These are phyloP conservation scores for Claviceps sp. DNA, from an alignment of 2,329 filamentous ascomycete species.

Conservation along the genomic window DNA sequence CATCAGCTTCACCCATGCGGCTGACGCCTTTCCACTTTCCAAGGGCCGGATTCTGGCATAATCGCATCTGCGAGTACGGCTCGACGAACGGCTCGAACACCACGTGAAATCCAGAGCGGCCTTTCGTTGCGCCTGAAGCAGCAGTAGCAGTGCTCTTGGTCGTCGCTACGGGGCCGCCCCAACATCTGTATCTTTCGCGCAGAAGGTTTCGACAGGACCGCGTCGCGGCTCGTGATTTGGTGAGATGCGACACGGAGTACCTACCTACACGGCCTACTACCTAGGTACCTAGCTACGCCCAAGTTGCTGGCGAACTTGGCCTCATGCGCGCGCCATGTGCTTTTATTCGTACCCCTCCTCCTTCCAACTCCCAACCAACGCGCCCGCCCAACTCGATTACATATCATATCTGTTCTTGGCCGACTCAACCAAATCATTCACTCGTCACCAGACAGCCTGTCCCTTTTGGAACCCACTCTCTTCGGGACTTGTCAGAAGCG, in stretches of 20 bases:
- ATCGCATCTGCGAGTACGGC: not conserved
- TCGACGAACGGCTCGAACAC: not conserved
- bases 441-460: not conserved
- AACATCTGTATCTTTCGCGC: no score
- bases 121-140: not conserved
- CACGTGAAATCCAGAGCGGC: not conserved
- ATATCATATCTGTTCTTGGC: not conserved
- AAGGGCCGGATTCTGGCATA: not conserved
- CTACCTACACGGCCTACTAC: no score
- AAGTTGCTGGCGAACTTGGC: no score
- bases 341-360: not conserved
- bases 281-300: no score
- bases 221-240: no score
- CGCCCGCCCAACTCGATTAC: no score
- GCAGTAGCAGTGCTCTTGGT: not conserved
- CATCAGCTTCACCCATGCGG: not conserved
- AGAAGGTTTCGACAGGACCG: no score
- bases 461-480: not conserved
- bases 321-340: no score
- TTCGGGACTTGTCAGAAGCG: no score
- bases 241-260: no score
- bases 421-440: not conserved
- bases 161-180: no score
- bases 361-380: not conserved
- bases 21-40: not conserved